Conservation (phyloP, 2,329 filamentous ascomycete genomes). For the Alternaria brassicae region DNA sequence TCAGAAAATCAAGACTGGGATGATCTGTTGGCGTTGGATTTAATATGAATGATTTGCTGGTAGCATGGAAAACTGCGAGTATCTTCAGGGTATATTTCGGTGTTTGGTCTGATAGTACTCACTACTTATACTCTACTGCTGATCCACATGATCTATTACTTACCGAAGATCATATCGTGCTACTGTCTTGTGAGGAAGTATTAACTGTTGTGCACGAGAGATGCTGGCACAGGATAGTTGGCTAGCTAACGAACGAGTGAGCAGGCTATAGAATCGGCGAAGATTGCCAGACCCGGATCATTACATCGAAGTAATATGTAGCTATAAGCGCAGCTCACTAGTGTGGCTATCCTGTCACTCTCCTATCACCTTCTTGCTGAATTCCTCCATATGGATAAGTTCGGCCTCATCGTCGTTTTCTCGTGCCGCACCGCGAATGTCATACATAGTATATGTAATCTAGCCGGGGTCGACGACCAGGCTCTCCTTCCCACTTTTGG, state of each 20-base stretch:
- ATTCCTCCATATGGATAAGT: not conserved
- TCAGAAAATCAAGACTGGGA: not conserved
- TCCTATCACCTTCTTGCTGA: not conserved
- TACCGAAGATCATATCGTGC: too few species aligned
- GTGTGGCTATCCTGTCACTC: not conserved
- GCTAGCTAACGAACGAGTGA: too few species aligned
- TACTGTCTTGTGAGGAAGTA: too few species aligned
- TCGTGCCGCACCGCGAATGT: slow-evolving; percentile 11
- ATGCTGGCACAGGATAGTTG: too few species aligned
- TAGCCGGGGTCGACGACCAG: not conserved
- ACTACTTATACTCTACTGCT: not conserved
- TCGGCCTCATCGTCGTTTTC: slow-evolving; percentile 5
- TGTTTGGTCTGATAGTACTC: not conserved
- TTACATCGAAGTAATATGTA: not conserved
- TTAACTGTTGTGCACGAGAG: too few species aligned
- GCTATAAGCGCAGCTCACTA: not conserved
- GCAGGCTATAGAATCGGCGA: not conserved
- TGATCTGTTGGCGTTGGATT: not conserved
- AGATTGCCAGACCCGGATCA: not conserved
- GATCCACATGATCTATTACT: too few species aligned
- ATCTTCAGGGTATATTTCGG: not conserved
- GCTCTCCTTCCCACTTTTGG: slow-evolving; percentile 1
- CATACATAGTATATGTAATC: slow-evolving; percentile 11
- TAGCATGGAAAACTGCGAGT: not conserved
- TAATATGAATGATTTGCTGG: not conserved